Evolutionary conservation across 495 filamentous ascomycete genomes (phyloP), one percentile per base, ranked within the genome.

Genomic region (Hypoxylon crocopeplum): DNA sequence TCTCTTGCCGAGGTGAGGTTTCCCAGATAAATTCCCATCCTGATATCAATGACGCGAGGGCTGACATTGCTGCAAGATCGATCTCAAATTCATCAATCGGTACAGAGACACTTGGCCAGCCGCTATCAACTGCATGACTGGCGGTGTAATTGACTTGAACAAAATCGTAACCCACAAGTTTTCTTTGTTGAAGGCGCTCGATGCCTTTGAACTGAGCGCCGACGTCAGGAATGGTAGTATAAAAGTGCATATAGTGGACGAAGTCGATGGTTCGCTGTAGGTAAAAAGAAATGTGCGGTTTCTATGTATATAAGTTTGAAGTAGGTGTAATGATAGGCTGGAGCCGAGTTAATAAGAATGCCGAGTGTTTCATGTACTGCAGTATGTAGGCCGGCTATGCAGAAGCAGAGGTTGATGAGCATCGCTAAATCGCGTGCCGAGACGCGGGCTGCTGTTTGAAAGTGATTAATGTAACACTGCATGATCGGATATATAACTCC

Each of bases 1-100:
- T 84, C 80, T 10, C 57, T 86, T 22, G 78, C 82, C 5, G 84
- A 86, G 70, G 74, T 72, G 33, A 59, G 71, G 53, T 30, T 10
- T 39, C 16, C 56, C 51, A 5, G 44, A 30, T 3, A 52, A 21
- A 21, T 30, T 60, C 22, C 12, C 3, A 12, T 29, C 25, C 25
- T 5, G 5, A 5, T 29, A 13, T 34, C n/a, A 13, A 11, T 41
- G 16, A 41, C 15, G 2, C 22, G 17, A 45, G 24, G 12, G 52
- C 66, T 64, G 41, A 64, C 38, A 17, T 33, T 11, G 17, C 36
- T 15, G 34, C 15, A n/a, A 81, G 84, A 87, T 88, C 51, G 76
- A 85, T 52, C 69, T 87, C 39, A 82, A 81, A 34, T 85, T 86
- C 62, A 86, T 85, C 49, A 86, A 86, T 48, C 77, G 85, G n/a